Evolutionary conservation across 768 basidiomycete genomes (phyloP).

Genomic region (Coprinopsis sp.): DNA sequence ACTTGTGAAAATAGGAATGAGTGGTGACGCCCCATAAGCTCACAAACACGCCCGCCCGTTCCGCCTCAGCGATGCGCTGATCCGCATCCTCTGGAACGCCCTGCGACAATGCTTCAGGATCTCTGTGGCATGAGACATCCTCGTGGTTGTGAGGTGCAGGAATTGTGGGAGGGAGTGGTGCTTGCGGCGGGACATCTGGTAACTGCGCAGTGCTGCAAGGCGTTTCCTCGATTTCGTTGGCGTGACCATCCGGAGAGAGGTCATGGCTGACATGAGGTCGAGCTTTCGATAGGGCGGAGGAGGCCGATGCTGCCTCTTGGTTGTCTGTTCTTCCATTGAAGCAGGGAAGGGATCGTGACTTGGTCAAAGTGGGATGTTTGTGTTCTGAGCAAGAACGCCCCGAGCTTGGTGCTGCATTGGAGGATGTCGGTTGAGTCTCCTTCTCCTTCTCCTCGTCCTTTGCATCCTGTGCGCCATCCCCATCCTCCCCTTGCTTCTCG

Average conservation of each 20-base stretch:
- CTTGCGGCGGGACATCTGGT: background rate
- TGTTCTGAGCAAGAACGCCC: no score
- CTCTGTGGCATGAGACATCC: background rate
- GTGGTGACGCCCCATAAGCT: background rate
- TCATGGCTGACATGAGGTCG: background rate
- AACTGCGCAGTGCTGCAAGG: background rate
- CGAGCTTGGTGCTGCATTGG: no score
- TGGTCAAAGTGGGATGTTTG: no score
- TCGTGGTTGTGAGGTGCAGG: background rate
- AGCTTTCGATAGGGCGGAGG: no score
- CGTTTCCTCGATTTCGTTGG: background rate
- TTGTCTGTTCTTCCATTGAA: no score
- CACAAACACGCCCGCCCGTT: background rate
- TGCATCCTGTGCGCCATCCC: background rate
- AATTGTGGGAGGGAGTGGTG: background rate
- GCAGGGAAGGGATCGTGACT: no score
- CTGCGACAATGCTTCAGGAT: background rate
- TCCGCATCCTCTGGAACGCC: background rate
- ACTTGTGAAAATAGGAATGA: background rate
- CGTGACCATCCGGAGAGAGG: background rate
- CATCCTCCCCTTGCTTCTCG: background rate
- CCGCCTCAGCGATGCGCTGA: background rate
- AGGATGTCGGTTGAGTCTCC: no score
- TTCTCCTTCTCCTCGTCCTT: no score
- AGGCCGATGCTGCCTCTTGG: no score